Evolutionary conservation across 2,329 filamentous ascomycete genomes (phyloP).

Genomic region (Rachicladosporium sp.): DNA sequence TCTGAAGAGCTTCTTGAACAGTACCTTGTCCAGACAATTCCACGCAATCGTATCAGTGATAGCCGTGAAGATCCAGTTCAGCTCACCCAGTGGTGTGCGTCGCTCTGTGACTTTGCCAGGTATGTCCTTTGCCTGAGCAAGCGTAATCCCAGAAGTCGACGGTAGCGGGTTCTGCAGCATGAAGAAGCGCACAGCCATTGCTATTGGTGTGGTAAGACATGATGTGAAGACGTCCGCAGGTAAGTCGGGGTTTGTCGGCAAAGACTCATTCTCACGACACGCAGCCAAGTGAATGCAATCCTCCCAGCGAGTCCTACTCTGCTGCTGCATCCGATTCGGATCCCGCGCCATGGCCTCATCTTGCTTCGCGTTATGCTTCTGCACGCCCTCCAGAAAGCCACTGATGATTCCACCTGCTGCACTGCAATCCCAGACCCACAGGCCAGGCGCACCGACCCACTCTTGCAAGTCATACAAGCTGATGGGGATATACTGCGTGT

Average conservation of each 20-base stretch:
- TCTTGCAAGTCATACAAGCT: slow-evolving; percentile 89
- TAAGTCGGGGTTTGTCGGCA: slow-evolving; percentile 86
- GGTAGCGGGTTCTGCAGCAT: slow-evolving; percentile 77
- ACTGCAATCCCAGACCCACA: slow-evolving; percentile 97
- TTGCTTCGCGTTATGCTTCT: slow-evolving; percentile 89
- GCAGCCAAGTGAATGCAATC: slow-evolving; percentile 89
- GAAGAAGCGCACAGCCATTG: slow-evolving; percentile 94
- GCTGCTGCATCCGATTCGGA: slow-evolving; percentile 32
- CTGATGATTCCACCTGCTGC: slow-evolving; percentile 90
- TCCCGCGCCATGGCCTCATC: slow-evolving; percentile 63
- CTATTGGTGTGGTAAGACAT: slow-evolving; percentile 91
- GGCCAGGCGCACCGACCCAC: slow-evolving; percentile 88
- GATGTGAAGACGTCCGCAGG: slow-evolving; percentile 93
- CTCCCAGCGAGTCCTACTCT: slow-evolving; percentile 48
- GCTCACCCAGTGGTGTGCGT: slow-evolving; percentile 81
- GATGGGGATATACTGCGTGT: slow-evolving; percentile 96
- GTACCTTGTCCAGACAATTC: slow-evolving; percentile 78
- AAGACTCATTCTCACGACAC: slow-evolving; percentile 77
- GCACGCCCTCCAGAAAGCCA: slow-evolving; percentile 88
- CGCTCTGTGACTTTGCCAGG: slow-evolving; percentile 86
- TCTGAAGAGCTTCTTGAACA: slow-evolving; percentile 94
- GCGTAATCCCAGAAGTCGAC: slow-evolving; percentile 46
- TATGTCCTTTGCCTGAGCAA: slow-evolving; percentile 77
- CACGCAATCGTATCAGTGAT: slow-evolving; percentile 98
- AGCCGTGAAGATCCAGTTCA: slow-evolving; percentile 99